Evolutionary conservation across 129 eudicot genomes (phyloP).

Genomic region (Flaveria robusta): DNA sequence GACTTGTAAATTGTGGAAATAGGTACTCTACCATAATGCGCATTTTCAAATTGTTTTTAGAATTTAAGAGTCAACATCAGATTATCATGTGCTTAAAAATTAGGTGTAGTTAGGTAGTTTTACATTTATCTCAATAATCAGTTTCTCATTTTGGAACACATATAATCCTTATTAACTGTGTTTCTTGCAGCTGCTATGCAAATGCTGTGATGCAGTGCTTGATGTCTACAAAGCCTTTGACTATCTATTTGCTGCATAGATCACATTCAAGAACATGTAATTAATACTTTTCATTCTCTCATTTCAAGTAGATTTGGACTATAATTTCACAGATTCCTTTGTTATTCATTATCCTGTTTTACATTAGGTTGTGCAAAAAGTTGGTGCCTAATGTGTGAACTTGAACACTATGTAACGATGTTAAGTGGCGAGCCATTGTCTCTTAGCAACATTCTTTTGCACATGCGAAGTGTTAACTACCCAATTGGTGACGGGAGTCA

Average conservation of each 20-base stretch:
- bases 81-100: neutral
- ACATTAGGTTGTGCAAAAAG: slow-evolving; percentile 58
- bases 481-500: slow-evolving; percentile 92
- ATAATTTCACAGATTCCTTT: slow-evolving; percentile 1
- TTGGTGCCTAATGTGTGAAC: slow-evolving; percentile 98
- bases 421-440: slow-evolving; percentile 76
- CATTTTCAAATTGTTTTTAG: neutral
- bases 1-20: slow-evolving; percentile 89
- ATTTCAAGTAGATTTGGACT: neutral
- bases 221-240: slow-evolving; percentile 87
- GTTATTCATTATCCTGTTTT: slow-evolving; percentile 3
- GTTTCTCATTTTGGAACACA: neutral
- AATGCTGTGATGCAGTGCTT: slow-evolving; percentile 96
- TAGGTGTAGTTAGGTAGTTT: slow-evolving; percentile 7
- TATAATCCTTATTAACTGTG: neutral
- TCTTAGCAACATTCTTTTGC: slow-evolving; percentile 66
- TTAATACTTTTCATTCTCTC: slow-evolving; percentile 15
- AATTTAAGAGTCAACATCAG: too few species aligned
- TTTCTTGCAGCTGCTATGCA: slow-evolving; percentile 79
- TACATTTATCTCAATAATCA: slow-evolving; percentile 3
- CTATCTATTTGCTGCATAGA: slow-evolving; percentile 67
- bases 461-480: slow-evolving; percentile 64
- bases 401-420: slow-evolving; percentile 70
- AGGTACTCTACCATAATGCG: slow-evolving; percentile 46
- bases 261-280: slow-evolving; percentile 83